A percentile compares a stretch with the other conserved stretches of the same genome.
phyloP scores from a whole-genome alignment of 176 grass and related monocot species.

The Saccharum spontaneum region DNA sequence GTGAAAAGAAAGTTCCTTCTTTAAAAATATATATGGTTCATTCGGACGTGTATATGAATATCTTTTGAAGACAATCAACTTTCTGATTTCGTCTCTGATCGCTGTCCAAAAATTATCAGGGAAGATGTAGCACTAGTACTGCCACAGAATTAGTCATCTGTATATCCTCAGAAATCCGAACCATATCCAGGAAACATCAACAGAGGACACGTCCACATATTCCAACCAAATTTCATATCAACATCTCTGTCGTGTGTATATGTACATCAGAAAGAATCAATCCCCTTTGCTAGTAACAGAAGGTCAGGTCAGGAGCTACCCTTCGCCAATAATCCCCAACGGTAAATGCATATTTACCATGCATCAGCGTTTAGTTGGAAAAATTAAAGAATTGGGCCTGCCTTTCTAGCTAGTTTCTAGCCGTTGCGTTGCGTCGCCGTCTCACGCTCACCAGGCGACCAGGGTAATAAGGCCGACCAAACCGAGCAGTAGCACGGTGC shows the following conservation, averaged over 20 bases:
- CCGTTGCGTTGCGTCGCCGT: background rate
- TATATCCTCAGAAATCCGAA: background rate
- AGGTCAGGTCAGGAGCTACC: background rate
- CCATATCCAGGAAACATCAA: background rate
- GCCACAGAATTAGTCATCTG: background rate
- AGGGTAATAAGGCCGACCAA: background rate
- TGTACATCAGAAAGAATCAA: constrained; percentile 35
- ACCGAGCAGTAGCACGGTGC: background rate
- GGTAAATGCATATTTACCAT: constrained; percentile 33
- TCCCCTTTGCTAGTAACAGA: background rate
- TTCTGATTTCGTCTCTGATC: background rate
- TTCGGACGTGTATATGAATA: too few species aligned
- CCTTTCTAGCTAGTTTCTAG: constrained; percentile 8
- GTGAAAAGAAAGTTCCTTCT: background rate
- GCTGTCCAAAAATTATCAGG: background rate
- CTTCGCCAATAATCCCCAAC: background rate
- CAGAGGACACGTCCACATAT: background rate
- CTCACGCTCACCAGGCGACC: background rate
- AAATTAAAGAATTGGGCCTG: background rate
- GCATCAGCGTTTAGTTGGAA: background rate
- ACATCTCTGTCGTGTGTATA: background rate
- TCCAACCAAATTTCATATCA: constrained; percentile 12
- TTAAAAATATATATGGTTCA: too few species aligned
- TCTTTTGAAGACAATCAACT: background rate
- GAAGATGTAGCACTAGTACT: background rate